Percentiles rank a stretch among this genome's conserved stretches.
Conservation (phyloP, 306 rosid genomes). For the Lathyrus oleraceus region DNA sequence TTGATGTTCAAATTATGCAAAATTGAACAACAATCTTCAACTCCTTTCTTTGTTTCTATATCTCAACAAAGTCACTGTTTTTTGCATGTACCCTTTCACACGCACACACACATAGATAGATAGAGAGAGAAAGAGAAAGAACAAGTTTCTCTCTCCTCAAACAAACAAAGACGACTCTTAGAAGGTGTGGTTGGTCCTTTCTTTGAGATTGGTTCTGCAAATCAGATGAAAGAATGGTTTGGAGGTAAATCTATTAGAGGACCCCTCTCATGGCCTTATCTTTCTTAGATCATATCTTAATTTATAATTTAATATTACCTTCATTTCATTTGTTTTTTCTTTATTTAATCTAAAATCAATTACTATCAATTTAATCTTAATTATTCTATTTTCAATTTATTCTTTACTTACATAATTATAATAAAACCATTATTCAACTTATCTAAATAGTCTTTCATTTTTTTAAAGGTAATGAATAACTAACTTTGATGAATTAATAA, state of each 20-base stretch:
- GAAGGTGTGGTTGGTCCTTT: slow-evolving; percentile 44
- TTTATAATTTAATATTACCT: slow-evolving; percentile 30
- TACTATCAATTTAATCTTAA: no score
- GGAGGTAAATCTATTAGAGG: slow-evolving; percentile 51
- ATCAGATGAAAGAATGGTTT: slow-evolving; percentile 53
- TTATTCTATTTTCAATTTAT: no score
- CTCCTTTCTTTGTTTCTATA: slow-evolving; percentile 17
- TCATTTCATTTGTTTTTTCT: neutral
- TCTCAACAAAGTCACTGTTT: slow-evolving; percentile 31
- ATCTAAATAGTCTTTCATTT: no score
- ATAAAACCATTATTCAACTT: no score
- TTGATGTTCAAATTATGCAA: slow-evolving; percentile 48
- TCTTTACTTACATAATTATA: no score
- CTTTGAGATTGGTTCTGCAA: slow-evolving; percentile 49
- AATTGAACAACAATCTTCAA: slow-evolving; percentile 38
- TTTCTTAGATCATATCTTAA: slow-evolving; percentile 48
- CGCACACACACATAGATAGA: slow-evolving; percentile 10
- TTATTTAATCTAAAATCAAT: neutral
- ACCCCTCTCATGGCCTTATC: slow-evolving; percentile 49
- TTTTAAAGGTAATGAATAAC: no score
- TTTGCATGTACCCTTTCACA: slow-evolving; percentile 34
- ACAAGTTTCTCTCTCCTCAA: slow-evolving; percentile 4
- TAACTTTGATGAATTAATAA: no score
- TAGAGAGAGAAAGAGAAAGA: slow-evolving; percentile 5
- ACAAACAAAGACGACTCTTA: neutral